A percentile compares a stretch with the other conserved stretches of the same genome.
Evolutionary conservation across 2,329 filamentous ascomycete genomes (phyloP).

Genomic region (Myriosclerotinia duriaeana): DNA sequence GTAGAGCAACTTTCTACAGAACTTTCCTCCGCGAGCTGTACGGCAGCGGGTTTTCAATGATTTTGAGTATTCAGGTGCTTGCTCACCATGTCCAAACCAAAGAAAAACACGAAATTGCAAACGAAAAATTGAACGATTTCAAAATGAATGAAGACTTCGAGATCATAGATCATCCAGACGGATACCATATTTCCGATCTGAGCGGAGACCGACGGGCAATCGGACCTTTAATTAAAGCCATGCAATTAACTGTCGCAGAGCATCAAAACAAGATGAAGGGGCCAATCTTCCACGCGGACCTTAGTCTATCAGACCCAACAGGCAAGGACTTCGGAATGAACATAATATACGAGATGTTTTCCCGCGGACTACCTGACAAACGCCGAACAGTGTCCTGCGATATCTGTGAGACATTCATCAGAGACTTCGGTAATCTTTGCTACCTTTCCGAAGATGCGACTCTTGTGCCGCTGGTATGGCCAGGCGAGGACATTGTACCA

Average conservation of each 20-base stretch:
- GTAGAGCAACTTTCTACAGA: neutral
- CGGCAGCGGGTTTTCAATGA: neutral
- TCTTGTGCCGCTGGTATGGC: slow-evolving; percentile 17
- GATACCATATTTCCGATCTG: slow-evolving; percentile 7
- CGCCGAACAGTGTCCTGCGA: slow-evolving; percentile 10
- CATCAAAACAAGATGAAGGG: neutral
- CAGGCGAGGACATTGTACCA: slow-evolving; percentile 10
- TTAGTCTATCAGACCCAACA: neutral
- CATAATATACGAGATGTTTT: slow-evolving; percentile 16
- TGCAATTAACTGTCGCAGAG: neutral
- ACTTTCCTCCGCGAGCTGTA: neutral
- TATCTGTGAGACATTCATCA: slow-evolving; percentile 12
- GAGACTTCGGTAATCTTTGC: slow-evolving; percentile 16
- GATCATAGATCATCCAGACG: slow-evolving; percentile 11
- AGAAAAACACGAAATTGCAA: neutral
- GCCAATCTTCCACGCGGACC: slow-evolving; percentile 13
- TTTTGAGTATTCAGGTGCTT: neutral
- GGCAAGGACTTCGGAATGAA: slow-evolving; percentile 7
- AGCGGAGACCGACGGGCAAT: slow-evolving; percentile 13
- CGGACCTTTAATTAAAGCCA: slow-evolving; percentile 9
- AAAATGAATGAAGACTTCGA: slow-evolving; percentile 20
- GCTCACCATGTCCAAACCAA: neutral
- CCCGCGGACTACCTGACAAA: neutral
- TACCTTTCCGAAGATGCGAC: neutral
- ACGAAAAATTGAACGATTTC: neutral